These are phyloP conservation scores for Sphenostylis stenocarpa DNA, from an alignment of 306 rosid genomes.

Conservation along the genomic window DNA sequence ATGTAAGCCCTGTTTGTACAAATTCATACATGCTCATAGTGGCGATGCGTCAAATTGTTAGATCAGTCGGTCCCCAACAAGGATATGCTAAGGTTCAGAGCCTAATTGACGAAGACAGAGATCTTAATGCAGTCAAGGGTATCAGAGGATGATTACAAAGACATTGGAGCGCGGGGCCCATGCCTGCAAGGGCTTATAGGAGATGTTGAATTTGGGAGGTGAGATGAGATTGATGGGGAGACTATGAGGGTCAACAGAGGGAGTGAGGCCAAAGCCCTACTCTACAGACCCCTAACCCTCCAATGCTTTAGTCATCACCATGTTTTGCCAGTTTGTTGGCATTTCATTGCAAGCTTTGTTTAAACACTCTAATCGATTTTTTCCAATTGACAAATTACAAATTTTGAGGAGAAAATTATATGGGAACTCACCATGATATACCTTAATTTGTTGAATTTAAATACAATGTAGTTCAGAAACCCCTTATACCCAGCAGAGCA, in stretches of 20 bases:
- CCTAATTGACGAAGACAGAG: background rate
- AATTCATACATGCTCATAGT: background rate
- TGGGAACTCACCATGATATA: background rate
- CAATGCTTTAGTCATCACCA: background rate
- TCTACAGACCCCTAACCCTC: background rate
- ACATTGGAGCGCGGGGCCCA: slow-evolving; percentile 64
- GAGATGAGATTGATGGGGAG: slow-evolving; percentile 41
- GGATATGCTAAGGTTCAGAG: background rate
- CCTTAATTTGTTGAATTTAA: background rate
- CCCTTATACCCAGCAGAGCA: background rate
- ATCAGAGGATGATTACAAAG: background rate
- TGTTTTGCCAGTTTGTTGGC: background rate
- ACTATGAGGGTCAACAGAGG: slow-evolving; percentile 62
- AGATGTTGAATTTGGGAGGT: slow-evolving; percentile 46
- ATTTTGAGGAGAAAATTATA: background rate
- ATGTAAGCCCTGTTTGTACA: background rate
- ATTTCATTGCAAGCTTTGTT: background rate
- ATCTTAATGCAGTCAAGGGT: background rate
- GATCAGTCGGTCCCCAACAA: background rate
- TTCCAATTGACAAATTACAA: background rate
- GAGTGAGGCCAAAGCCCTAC: slow-evolving; percentile 15
- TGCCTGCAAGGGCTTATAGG: slow-evolving; percentile 65
- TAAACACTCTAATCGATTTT: background rate
- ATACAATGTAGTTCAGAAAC: background rate
- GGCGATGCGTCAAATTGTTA: background rate